These are phyloP conservation scores for Amauroascus niger DNA, from an alignment of 2,329 filamentous ascomycete species.

Conservation along the genomic window DNA sequence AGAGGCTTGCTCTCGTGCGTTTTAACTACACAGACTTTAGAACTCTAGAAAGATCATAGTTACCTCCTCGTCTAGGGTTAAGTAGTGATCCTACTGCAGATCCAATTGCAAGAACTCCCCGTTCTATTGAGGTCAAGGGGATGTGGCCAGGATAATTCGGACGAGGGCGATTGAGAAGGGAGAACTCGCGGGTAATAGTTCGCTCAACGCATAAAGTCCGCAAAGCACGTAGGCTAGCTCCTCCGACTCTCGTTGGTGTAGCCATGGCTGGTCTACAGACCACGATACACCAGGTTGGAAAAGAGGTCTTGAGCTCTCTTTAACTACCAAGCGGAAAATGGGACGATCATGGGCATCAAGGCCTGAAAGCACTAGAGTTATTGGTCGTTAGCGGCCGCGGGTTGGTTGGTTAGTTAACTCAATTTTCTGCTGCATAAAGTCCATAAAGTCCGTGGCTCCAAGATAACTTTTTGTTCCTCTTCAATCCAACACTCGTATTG, in stretches of 20 bases:
- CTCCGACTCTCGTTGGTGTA: background rate
- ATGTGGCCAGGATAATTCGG: slow-evolving; percentile 90
- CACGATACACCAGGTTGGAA: background rate
- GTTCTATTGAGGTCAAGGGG: slow-evolving; percentile 70
- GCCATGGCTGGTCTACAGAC: background rate
- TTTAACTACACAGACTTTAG: background rate
- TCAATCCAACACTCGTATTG: background rate
- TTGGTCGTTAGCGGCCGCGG: background rate
- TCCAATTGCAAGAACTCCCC: slow-evolving; percentile 56
- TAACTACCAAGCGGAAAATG: background rate
- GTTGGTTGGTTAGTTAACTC: no score
- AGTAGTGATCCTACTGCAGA: slow-evolving; percentile 53
- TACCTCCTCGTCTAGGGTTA: slow-evolving; percentile 72
- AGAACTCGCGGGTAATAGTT: slow-evolving; percentile 51
- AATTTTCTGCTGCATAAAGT: background rate
- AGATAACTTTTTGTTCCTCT: background rate
- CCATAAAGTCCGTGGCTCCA: slow-evolving; percentile 4
- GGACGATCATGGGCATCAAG: background rate
- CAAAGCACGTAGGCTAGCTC: background rate
- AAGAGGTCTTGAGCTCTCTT: background rate
- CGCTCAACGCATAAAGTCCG: slow-evolving; percentile 2
- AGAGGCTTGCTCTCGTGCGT: background rate
- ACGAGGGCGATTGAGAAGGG: slow-evolving; percentile 70
- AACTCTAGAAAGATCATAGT: background rate
- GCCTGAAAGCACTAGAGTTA: background rate